Conservation (phyloP, 2,329 filamentous ascomycete genomes). For the Fusarium sp. region DNA sequence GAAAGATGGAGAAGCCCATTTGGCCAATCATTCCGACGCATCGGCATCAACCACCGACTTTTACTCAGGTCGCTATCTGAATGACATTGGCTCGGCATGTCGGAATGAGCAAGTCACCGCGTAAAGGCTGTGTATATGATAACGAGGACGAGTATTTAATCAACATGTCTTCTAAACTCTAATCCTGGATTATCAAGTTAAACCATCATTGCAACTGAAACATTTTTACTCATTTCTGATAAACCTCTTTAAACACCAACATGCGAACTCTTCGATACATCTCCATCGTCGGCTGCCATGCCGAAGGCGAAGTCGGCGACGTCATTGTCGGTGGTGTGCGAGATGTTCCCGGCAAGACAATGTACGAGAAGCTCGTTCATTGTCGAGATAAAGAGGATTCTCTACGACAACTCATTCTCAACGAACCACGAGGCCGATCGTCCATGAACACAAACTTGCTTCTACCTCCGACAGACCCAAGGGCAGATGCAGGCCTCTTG, state of each 20-base stretch:
- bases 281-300: constrained; percentile 50
- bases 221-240: neutral
- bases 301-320: constrained; percentile 59
- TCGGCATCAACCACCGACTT: neutral
- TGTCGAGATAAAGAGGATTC: neutral
- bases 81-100: neutral
- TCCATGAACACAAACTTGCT: constrained; percentile 3
- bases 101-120: neutral
- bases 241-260: neutral
- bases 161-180: neutral
- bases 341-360: constrained; percentile 56
- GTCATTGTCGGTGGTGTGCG: constrained; percentile 62
- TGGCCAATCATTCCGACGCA: neutral
- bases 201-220: too few relatives aligned
- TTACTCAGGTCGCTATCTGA: neutral
- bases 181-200: neutral
- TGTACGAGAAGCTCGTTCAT: constrained; percentile 58
- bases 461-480: constrained; percentile 56
- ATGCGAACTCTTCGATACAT: constrained; percentile 19
- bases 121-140: neutral
- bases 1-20: too few relatives aligned
- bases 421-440: constrained; percentile 1
- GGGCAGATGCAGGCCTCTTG: constrained; percentile 58
- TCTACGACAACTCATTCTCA: neutral
- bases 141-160: neutral